phyloP scores from a whole-genome alignment of 768 basidiomycete genomes.

The Lentinula guzmanii region DNA sequence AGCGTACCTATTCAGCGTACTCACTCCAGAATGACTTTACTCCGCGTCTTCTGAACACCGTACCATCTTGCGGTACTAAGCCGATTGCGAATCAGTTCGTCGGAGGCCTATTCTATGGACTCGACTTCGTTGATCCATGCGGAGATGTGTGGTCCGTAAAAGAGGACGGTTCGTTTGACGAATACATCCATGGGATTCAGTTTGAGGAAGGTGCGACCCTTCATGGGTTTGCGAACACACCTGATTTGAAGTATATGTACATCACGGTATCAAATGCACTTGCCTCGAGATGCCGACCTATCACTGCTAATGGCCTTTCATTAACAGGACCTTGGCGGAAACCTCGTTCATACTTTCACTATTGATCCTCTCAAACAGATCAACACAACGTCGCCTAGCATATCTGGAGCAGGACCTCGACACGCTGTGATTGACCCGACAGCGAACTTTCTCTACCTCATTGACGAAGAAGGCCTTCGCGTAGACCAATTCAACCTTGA shows the following conservation, averaged over 20 bases:
- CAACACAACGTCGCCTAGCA: slow-evolving; percentile 3
- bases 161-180: slow-evolving; percentile 8
- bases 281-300: not conserved
- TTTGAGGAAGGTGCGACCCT: slow-evolving; percentile 12
- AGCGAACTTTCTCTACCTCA: slow-evolving; percentile 13
- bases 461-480: slow-evolving; percentile 17
- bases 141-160: slow-evolving; percentile 15
- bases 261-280: slow-evolving; percentile 7
- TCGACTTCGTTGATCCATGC: slow-evolving; percentile 16
- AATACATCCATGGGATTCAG: slow-evolving; percentile 10
- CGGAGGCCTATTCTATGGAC: slow-evolving; percentile 13
- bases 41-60: slow-evolving; percentile 12
- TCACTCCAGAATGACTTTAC: slow-evolving; percentile 13
- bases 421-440: slow-evolving; percentile 11
- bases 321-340: slow-evolving; percentile 14
- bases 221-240: slow-evolving; percentile 16
- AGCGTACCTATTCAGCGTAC: slow-evolving; percentile 14
- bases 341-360: slow-evolving; percentile 13
- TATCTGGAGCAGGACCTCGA: slow-evolving; percentile 13
- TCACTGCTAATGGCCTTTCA: not conserved
- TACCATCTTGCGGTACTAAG: slow-evolving; percentile 16
- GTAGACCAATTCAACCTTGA: slow-evolving; percentile 15
- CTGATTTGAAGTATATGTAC: slow-evolving; percentile 15
- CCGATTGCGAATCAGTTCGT: slow-evolving; percentile 18
- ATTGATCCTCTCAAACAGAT: slow-evolving; percentile 8